Conservation (phyloP, 345 rosid species). For the Anacardium occidentale region DNA sequence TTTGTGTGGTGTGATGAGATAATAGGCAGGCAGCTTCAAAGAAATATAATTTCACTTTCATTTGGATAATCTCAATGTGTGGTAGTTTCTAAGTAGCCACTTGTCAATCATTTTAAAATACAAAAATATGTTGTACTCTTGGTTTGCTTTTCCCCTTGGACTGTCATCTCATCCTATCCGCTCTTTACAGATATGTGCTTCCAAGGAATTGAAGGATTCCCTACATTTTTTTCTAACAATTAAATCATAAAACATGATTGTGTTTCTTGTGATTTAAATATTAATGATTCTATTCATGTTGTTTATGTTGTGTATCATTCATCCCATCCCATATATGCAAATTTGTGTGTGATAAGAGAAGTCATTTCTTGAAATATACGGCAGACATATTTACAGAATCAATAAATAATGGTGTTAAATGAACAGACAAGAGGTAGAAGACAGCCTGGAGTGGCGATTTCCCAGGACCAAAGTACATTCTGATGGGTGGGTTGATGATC, state of each 20-base stretch:
- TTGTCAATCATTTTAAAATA: conserved; percentile 21
- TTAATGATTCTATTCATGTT: no score
- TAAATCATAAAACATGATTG: no score
- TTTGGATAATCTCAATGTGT: no score
- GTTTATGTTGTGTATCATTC: no score
- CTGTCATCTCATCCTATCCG: no score
- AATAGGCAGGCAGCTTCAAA: neutral
- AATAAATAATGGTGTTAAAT: neutral
- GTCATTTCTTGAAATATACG: neutral
- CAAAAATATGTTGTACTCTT: neutral
- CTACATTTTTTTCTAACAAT: no score
- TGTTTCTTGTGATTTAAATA: no score
- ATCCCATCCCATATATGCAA: no score
- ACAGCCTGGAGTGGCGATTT: neutral
- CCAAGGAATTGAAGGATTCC: no score
- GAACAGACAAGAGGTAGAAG: conserved; percentile 6
- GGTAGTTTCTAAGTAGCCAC: conserved; percentile 1
- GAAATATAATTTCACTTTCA: no score
- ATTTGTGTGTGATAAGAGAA: neutral
- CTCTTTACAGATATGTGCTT: no score
- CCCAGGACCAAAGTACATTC: conserved; percentile 84
- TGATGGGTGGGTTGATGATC: conserved; percentile 83
- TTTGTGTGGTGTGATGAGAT: neutral
- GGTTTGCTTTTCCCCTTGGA: no score
- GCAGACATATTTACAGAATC: conserved; percentile 22